These are phyloP conservation scores for Vachellia collinsii DNA, from an alignment of 306 rosid genomes.

Conservation along the genomic window DNA sequence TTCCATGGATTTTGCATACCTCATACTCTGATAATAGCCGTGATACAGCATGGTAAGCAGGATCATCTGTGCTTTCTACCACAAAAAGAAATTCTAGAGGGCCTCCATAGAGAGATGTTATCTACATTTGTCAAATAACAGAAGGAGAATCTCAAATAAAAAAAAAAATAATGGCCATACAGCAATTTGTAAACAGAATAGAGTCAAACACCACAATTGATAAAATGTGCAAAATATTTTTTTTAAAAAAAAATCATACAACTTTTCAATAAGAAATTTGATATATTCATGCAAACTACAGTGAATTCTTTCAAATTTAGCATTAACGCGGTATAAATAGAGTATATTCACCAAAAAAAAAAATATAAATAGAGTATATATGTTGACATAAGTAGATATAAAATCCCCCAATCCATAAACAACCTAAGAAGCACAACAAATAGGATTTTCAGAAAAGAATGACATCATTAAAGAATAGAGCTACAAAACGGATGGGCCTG, in stretches of 20 bases:
- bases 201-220: neutral
- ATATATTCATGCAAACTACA: neutral
- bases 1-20: neutral
- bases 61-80: constrained; percentile 89
- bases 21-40: constrained; percentile 63
- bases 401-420: neutral
- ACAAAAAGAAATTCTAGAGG: constrained; percentile 83
- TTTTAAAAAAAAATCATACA: neutral
- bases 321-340: neutral
- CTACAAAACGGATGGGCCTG: neutral
- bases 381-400: neutral
- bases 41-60: constrained; percentile 72
- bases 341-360: too few species aligned
- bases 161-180: neutral
- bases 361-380: neutral
- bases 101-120: constrained; percentile 97
- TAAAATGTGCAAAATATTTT: neutral
- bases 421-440: neutral
- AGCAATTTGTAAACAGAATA: neutral
- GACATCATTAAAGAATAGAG: neutral
- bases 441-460: neutral
- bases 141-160: neutral
- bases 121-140: constrained; percentile 47
- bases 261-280: neutral
- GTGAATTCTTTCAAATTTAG: neutral